phyloP scores from a whole-genome alignment of 192 early-diverging fungal genomes.

The Dissophora globulifera region DNA sequence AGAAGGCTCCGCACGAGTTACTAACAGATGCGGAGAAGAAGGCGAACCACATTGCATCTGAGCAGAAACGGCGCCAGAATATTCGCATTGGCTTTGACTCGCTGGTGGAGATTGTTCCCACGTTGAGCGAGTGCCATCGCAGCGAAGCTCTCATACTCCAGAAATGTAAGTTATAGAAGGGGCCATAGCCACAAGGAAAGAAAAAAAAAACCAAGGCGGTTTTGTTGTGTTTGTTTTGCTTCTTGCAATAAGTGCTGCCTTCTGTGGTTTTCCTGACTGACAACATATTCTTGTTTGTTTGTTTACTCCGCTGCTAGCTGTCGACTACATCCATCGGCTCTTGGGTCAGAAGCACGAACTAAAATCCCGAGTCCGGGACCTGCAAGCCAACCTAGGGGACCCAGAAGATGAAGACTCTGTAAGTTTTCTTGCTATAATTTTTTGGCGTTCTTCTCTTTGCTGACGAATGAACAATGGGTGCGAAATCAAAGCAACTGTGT shows the following conservation, averaged over 20 bases:
- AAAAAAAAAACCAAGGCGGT: no score
- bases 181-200: no score
- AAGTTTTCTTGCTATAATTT: no score
- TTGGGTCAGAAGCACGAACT: conserved; percentile 70
- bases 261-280: neutral
- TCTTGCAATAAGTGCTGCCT: neutral
- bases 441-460: neutral
- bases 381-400: conserved; percentile 63
- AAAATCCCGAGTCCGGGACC: conserved; percentile 60
- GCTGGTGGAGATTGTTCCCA: conserved; percentile 88
- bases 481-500: neutral
- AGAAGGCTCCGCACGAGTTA: conserved; percentile 70
- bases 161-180: conserved; percentile 71
- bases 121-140: conserved; percentile 82
- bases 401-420: conserved; percentile 46
- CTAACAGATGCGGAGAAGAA: conserved; percentile 93
- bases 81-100: conserved; percentile 92
- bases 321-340: conserved; percentile 80
- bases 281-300: neutral
- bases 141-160: conserved; percentile 89
- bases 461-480: neutral
- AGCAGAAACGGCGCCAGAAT: conserved; percentile 92
- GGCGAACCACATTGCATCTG: conserved; percentile 94
- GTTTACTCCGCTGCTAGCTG: conserved; percentile 56
- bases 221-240: neutral